These are phyloP conservation scores for Mortierella alpina DNA, from an alignment of 192 early-diverging fungal species.

Conservation along the genomic window DNA sequence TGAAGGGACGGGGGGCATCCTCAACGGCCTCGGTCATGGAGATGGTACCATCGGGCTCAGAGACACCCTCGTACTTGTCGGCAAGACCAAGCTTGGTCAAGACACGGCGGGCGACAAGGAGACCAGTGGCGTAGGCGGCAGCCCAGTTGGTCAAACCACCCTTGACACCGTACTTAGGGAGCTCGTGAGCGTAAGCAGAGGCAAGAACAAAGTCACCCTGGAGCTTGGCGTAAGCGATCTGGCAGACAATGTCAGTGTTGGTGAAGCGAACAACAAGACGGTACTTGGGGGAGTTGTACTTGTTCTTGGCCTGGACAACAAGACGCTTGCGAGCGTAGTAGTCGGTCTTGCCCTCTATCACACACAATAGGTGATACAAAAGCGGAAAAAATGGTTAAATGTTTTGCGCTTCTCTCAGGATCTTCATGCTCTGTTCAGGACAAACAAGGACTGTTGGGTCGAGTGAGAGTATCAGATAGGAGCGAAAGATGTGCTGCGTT, in stretches of 20 bases:
- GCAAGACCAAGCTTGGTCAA: conserved; percentile 94
- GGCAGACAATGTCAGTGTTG: conserved; percentile 96
- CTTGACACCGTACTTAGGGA: conserved; percentile 95
- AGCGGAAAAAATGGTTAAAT: conserved; percentile 4
- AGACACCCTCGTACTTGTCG: conserved; percentile 96
- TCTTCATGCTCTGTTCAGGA: too few relatives aligned
- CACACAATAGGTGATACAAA: conserved; percentile 1
- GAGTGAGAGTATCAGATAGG: conserved; percentile 78
- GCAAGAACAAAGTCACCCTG: conserved; percentile 95
- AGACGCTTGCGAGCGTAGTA: conserved; percentile 99
- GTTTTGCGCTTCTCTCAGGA: too few relatives aligned
- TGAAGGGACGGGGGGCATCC: conserved; percentile 97
- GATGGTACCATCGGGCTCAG: conserved; percentile 89
- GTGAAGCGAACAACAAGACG: conserved; percentile 99
- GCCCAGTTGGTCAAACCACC: conserved; percentile 99
- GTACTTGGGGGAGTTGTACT: conserved; percentile 99
- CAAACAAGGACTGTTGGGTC: not conserved
- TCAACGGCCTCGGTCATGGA: conserved; percentile 88
- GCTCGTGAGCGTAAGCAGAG: conserved; percentile 97
- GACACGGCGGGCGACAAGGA: conserved; percentile 95
- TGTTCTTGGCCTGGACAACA: conserved; percentile 99
- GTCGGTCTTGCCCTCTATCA: conserved; percentile 99
- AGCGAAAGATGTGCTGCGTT: conserved; percentile 80
- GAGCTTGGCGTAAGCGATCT: conserved; percentile 98
- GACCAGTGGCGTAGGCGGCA: conserved; percentile 97